phyloP scores from a whole-genome alignment of 306 rosid genomes.

The Inga oerstediana region DNA sequence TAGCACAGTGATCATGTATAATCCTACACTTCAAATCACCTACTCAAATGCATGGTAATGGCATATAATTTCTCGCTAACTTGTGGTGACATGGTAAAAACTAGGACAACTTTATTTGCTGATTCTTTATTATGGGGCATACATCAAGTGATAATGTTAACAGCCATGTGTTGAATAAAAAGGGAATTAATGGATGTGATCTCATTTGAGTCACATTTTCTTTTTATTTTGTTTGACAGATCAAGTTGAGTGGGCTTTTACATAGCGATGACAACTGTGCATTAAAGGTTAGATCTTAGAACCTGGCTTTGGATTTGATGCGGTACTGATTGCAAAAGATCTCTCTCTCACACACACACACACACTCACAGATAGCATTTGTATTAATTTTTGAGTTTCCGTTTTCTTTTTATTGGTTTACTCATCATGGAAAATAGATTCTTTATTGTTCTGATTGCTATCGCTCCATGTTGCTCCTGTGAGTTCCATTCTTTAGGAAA shows the following conservation, averaged over 20 bases:
- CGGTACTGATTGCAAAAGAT: neutral
- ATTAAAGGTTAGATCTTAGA: constrained; percentile 63
- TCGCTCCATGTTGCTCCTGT: neutral
- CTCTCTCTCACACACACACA: neutral
- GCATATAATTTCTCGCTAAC: neutral
- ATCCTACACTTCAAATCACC: neutral
- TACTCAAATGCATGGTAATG: neutral
- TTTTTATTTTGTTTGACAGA: constrained; percentile 50
- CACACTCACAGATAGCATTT: neutral
- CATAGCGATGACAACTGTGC: constrained; percentile 80
- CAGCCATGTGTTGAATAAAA: neutral
- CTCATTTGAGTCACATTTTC: constrained; percentile 3
- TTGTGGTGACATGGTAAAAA: neutral
- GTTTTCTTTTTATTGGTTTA: constrained; percentile 3
- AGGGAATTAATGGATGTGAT: neutral
- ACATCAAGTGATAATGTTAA: neutral
- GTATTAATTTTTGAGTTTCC: neutral
- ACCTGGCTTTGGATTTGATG: constrained; percentile 4
- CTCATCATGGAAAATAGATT: neutral
- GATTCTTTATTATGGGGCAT: neutral
- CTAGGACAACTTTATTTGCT: neutral
- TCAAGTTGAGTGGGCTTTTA: constrained; percentile 81
- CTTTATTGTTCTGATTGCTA: neutral
- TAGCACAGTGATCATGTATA: neutral
- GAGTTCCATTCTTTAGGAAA: neutral